Percentiles rank a stretch among this genome's conserved stretches.
These are phyloP conservation scores for Paraphaeosphaeria minitans DNA, from an alignment of 2,329 filamentous ascomycete genomes.

Conservation along the genomic window DNA sequence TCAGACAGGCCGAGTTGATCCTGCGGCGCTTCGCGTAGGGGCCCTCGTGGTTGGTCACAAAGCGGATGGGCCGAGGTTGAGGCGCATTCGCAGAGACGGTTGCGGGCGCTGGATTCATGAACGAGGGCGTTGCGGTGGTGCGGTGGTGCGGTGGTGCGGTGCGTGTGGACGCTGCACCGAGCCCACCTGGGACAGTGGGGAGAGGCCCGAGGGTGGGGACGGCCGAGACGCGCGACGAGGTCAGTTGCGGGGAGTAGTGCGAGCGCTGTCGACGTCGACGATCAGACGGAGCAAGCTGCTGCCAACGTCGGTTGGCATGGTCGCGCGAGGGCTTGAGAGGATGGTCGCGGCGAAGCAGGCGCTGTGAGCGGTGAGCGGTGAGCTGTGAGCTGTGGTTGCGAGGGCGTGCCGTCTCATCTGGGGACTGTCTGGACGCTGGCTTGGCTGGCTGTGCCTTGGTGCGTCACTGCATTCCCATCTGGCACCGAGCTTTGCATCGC, in stretches of 20 bases:
- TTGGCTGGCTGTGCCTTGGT: not conserved
- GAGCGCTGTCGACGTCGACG: not conserved
- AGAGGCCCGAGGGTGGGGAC: slow-evolving; percentile 15
- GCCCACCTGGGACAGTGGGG: not conserved
- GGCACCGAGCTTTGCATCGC: not conserved
- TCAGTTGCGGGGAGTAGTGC: slow-evolving; percentile 6
- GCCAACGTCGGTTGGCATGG: slow-evolving; percentile 29
- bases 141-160: no score
- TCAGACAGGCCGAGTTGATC: slow-evolving; percentile 52
- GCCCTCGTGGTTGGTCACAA: slow-evolving; percentile 50
- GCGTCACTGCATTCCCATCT: no score
- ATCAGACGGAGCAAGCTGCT: slow-evolving; percentile 17
- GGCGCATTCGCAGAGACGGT: slow-evolving; percentile 36
- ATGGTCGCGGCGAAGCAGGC: not conserved
- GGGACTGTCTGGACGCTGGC: not conserved
- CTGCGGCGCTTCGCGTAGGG: slow-evolving; percentile 49
- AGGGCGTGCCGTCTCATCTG: not conserved
- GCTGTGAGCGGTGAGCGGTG: no score
- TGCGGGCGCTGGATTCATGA: slow-evolving; percentile 42
- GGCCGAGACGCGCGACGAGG: slow-evolving; percentile 5
- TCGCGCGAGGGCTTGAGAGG: slow-evolving; percentile 17
- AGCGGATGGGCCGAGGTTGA: slow-evolving; percentile 47
- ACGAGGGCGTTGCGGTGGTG: slow-evolving; percentile 21
- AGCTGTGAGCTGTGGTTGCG: no score
- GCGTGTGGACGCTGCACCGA: slow-evolving; percentile 12